Base-by-base conservation (phyloP, 1,139 yeast genomes). In the Pichia norvegensis region DNA sequence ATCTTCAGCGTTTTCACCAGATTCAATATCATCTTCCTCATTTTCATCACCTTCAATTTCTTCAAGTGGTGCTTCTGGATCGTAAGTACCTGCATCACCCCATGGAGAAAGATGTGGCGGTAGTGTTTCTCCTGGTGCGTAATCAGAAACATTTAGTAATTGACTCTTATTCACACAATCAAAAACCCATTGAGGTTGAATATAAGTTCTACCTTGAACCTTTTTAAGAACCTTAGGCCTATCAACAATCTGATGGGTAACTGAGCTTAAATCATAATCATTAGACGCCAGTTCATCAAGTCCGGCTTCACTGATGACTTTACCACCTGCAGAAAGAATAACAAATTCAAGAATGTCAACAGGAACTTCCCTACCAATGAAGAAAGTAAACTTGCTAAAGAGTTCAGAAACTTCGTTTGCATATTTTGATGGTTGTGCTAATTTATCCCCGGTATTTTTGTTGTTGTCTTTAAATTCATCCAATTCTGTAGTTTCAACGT, bases 51-150 rank as follows among this genome's bases (percentile, higher is more conserved):
- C 78, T 23, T 67, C 85, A 13, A 63, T 78, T 25, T 21, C 50
- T 29, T 55, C 65, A 9, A 61, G 53, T 29, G 63, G 68, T 22
- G 78, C 84, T 48, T 74, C 80, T 56, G 98, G 98, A 66, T 90
- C 79, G 67, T 92, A 92, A 45, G 82, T 85, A 57, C 85, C 87
- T 47, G 90, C 78, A 68, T 92, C 97, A 56, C 97, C 97, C 97
- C 98, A 92, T 70, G 99, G 99, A 46, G 95, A 85, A 62, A 94
- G 74, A 67, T 92, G 98, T 38, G 98, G 97, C 41, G 97, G 97
- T 52, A 94, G 74, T 10, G 88, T 72, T 67, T 92, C 97, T 47
- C 99, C 98, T 4, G 96, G 95, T 39, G 94, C 85, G 63, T 92
- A 92, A 48, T 73, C 74, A 47, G 82, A 81, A 23, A 85, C 96